Conservation (phyloP, 257 asterid genomes). For the Phtheirospermum japonicum region DNA sequence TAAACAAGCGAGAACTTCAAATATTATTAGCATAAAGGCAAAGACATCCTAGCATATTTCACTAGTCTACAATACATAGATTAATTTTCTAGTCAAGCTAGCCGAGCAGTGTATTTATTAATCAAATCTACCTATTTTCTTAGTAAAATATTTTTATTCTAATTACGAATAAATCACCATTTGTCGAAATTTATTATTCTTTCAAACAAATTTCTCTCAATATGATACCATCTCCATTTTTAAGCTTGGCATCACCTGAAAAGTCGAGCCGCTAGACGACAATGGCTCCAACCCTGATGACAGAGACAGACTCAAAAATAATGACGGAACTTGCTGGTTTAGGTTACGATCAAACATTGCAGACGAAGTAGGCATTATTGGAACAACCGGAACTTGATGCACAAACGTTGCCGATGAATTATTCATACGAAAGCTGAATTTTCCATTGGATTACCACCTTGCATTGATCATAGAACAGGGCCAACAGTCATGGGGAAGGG, state of each 20-base stretch:
- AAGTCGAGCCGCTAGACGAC: conserved; percentile 16
- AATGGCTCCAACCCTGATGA: conserved; percentile 39
- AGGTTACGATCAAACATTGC: conserved; percentile 37
- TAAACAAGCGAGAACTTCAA: no score
- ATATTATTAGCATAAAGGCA: no score
- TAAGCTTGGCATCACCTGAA: conserved; percentile 34
- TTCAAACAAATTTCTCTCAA: conserved; percentile 34
- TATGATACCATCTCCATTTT: conserved; percentile 43
- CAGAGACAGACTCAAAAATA: conserved; percentile 60
- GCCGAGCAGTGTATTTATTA: conserved; percentile 27
- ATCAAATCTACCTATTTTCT: conserved; percentile 23
- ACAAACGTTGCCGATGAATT: conserved; percentile 35
- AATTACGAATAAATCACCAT: conserved; percentile 6
- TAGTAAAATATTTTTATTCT: conserved; percentile 16
- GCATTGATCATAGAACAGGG: conserved; percentile 46
- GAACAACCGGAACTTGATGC: conserved; percentile 34
- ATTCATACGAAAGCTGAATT: conserved; percentile 26
- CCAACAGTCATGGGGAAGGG: conserved; percentile 40
- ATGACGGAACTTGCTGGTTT: conserved; percentile 35
- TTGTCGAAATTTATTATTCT: conserved; percentile 5
- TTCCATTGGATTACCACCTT: conserved; percentile 38
- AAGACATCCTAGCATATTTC: no score
- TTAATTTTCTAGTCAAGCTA: conserved; percentile 32
- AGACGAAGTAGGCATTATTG: conserved; percentile 33
- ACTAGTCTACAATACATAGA: no score